Conservation (phyloP, 345 rosid species). For the Psidium friedrichsthalianum region DNA sequence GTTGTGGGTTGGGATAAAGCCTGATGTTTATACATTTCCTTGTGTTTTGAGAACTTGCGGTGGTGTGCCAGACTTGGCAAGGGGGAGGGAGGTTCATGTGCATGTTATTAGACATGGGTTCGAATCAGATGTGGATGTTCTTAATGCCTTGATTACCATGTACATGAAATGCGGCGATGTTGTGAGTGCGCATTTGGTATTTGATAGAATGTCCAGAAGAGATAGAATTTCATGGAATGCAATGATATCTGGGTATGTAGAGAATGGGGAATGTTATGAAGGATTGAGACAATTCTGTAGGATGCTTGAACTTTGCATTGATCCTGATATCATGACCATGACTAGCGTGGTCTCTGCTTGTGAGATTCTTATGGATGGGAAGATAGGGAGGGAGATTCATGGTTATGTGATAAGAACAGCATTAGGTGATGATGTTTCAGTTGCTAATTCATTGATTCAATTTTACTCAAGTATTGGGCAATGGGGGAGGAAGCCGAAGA, state of each 20-base stretch:
- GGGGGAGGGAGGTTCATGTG: slow-evolving; percentile 79
- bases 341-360: slow-evolving; percentile 67
- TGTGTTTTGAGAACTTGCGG: slow-evolving; percentile 90
- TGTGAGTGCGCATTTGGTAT: slow-evolving; percentile 38
- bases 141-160: slow-evolving; percentile 83
- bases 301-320: slow-evolving; percentile 57
- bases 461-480: slow-evolving; percentile 46
- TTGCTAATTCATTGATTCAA: slow-evolving; percentile 61
- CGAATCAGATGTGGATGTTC: slow-evolving; percentile 61
- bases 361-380: slow-evolving; percentile 49
- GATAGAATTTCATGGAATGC: slow-evolving; percentile 97
- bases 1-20: slow-evolving; percentile 73
- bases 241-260: slow-evolving; percentile 74
- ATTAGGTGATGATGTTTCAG: slow-evolving; percentile 34
- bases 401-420: slow-evolving; percentile 45
- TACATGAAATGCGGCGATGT: slow-evolving; percentile 67
- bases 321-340: slow-evolving; percentile 84
- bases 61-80: slow-evolving; percentile 46
- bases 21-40: slow-evolving; percentile 88
- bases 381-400: slow-evolving; percentile 56
- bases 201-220: slow-evolving; percentile 57
- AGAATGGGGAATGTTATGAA: slow-evolving; percentile 54
- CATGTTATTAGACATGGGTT: slow-evolving; percentile 70
- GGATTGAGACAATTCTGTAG: slow-evolving; percentile 54
- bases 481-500: slow-evolving; percentile 50